These are phyloP conservation scores for Triangularia verruculosa DNA, from an alignment of 2,329 filamentous ascomycete species.

Conservation along the genomic window DNA sequence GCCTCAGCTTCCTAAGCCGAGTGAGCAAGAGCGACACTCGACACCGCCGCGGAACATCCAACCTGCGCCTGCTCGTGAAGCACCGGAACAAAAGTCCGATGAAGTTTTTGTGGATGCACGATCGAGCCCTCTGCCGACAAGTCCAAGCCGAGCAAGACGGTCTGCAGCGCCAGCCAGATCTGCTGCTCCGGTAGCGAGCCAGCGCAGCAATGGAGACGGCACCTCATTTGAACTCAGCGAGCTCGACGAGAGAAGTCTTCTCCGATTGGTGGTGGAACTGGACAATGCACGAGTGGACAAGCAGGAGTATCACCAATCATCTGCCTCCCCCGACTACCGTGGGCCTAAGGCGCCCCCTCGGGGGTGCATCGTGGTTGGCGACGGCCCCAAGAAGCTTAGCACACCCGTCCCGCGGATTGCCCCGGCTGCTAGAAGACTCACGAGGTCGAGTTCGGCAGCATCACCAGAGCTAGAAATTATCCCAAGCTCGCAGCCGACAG, in stretches of 20 bases:
- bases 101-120: constrained; percentile 51
- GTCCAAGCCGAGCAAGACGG: constrained; percentile 30
- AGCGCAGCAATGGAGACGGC: constrained; percentile 9
- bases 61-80: constrained; percentile 31
- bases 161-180: constrained; percentile 16
- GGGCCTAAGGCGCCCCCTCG: constrained; percentile 9
- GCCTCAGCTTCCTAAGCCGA: neutral
- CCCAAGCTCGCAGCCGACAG: constrained; percentile 23
- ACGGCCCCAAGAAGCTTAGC: constrained; percentile 22
- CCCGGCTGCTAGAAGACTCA: constrained; percentile 17
- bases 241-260: constrained; percentile 46
- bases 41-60: constrained; percentile 25
- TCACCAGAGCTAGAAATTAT: constrained; percentile 16
- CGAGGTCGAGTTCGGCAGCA: constrained; percentile 14
- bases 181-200: neutral
- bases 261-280: constrained; percentile 49
- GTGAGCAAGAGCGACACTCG: constrained; percentile 11
- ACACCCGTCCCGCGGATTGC: neutral
- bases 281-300: constrained; percentile 41
- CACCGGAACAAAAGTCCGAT: constrained; percentile 39
- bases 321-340: constrained; percentile 32
- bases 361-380: constrained; percentile 36
- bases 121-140: constrained; percentile 40
- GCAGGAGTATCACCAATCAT: constrained; percentile 26
- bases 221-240: constrained; percentile 43